A percentile compares a stretch with the other conserved stretches of the same genome.
phyloP scores from a whole-genome alignment of 306 rosid species.

The Cicer cuneatum region DNA sequence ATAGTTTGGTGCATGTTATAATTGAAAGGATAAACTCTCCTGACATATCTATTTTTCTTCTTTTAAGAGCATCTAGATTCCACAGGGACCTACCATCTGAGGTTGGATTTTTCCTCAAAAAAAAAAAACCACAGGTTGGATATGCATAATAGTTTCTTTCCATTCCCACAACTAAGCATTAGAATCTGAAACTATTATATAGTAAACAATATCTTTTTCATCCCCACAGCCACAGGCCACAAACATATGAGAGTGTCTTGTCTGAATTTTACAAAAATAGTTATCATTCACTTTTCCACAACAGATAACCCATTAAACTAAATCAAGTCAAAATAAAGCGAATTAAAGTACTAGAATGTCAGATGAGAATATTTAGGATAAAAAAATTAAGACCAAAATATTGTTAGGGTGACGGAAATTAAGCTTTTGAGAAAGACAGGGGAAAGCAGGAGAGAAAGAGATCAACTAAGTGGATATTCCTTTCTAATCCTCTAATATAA shows the following conservation, averaged over 20 bases:
- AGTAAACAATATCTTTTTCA: not conserved
- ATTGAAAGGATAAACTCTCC: not conserved
- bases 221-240: constrained; percentile 10
- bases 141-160: not conserved
- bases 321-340: constrained; percentile 14
- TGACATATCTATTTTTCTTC: constrained; percentile 4
- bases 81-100: not conserved
- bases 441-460: not conserved
- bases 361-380: not conserved
- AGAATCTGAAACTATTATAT: not conserved
- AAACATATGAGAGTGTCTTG: not conserved
- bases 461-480: constrained; percentile 18
- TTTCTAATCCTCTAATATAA: not conserved
- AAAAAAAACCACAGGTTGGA: no score
- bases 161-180: constrained; percentile 32
- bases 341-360: constrained; percentile 7
- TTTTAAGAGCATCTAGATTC: constrained; percentile 21
- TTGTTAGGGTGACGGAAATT: constrained; percentile 1
- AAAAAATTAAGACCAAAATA: constrained; percentile 1
- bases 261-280: constrained; percentile 2
- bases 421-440: not conserved
- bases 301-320: not conserved
- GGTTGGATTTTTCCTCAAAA: not conserved
- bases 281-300: constrained; percentile 1
- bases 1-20: constrained; percentile 1